Conservation (phyloP, 371 early-diverging fungal genomes). For the Rhizopus stolonifer region DNA sequence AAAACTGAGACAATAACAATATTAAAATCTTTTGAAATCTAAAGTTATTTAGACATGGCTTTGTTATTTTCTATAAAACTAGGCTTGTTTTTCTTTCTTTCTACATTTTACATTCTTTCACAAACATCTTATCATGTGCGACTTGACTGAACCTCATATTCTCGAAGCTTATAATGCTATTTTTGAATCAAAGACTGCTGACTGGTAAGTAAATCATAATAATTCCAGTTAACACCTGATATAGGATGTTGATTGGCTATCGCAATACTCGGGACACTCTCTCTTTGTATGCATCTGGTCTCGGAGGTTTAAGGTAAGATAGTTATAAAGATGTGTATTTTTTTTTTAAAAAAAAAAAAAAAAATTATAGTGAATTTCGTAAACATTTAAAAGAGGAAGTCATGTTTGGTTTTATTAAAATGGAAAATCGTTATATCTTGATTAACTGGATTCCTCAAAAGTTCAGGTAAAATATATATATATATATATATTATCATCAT, state of each 20-base stretch:
- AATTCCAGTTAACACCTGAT: neutral
- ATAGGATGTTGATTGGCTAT: slow-evolving; percentile 69
- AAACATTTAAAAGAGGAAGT: slow-evolving; percentile 63
- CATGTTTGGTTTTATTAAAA: slow-evolving; percentile 62
- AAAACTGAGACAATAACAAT: too few species aligned
- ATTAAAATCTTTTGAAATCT: too few species aligned
- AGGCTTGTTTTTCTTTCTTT: too few species aligned
- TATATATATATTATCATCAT: too few species aligned
- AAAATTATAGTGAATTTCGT: slow-evolving; percentile 49
- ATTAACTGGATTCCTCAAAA: slow-evolving; percentile 70
- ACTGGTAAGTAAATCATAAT: slow-evolving; percentile 46
- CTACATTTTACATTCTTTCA: too few species aligned
- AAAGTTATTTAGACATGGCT: too few species aligned
- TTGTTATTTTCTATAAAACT: too few species aligned
- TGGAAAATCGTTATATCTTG: slow-evolving; percentile 61
- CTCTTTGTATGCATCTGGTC: slow-evolving; percentile 62
- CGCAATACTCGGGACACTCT: slow-evolving; percentile 71
- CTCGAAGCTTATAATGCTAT: slow-evolving; percentile 66
- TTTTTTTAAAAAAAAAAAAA: too few species aligned
- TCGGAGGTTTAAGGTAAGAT: slow-evolving; percentile 53
- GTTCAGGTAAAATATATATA: slow-evolving; percentile 69
- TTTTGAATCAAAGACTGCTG: slow-evolving; percentile 42
- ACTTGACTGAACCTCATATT: slow-evolving; percentile 67
- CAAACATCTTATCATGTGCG: slow-evolving; percentile 52
- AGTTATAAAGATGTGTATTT: neutral